Percentiles rank a stretch among this genome's conserved stretches.
These are phyloP conservation scores for Yarrowia phangngaensis DNA, from an alignment of 805 yeast genomes.

Conservation along the genomic window DNA sequence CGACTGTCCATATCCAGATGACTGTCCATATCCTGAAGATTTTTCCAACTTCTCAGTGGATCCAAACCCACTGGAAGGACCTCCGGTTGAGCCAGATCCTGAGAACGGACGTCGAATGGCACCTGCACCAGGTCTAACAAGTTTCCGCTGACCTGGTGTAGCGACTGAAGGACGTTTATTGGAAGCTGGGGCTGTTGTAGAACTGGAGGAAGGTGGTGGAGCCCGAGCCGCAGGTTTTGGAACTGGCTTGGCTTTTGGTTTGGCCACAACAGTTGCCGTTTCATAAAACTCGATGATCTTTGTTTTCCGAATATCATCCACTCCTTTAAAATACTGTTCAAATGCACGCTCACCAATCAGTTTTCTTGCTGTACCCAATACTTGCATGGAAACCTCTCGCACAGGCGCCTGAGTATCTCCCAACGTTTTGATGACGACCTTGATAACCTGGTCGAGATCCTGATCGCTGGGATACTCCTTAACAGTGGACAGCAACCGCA, in stretches of 20 bases:
- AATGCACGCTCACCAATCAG: conserved; percentile 72
- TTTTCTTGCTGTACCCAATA: conserved; percentile 77
- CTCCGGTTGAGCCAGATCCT: background rate
- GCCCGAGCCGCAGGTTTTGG: conserved; percentile 31
- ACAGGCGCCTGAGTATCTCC: conserved; percentile 82
- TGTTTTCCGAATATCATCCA: conserved; percentile 70
- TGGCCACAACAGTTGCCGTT: conserved; percentile 53
- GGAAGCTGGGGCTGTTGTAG: conserved; percentile 11
- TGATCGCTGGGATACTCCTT: conserved; percentile 46
- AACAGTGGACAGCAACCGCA: conserved; percentile 57
- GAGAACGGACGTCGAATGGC: conserved; percentile 2
- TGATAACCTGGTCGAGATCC: conserved; percentile 58
- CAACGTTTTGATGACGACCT: conserved; percentile 56
- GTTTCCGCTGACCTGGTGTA: conserved; percentile 18
- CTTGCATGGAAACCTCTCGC: conserved; percentile 70
- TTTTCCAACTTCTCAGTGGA: conserved; percentile 2
- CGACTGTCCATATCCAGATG: conserved; percentile 18
- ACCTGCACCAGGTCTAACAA: conserved; percentile 7
- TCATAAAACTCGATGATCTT: conserved; percentile 62
- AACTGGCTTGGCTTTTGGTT: conserved; percentile 37
- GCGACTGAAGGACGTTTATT: conserved; percentile 24
- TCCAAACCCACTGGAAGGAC: conserved; percentile 14
- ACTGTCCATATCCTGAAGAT: no score
- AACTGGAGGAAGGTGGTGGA: conserved; percentile 29
- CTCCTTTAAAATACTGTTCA: conserved; percentile 54